Evolutionary conservation across 1,284 basidiomycete genomes (phyloP).

Genomic region (Pisolithus thermaeus): DNA sequence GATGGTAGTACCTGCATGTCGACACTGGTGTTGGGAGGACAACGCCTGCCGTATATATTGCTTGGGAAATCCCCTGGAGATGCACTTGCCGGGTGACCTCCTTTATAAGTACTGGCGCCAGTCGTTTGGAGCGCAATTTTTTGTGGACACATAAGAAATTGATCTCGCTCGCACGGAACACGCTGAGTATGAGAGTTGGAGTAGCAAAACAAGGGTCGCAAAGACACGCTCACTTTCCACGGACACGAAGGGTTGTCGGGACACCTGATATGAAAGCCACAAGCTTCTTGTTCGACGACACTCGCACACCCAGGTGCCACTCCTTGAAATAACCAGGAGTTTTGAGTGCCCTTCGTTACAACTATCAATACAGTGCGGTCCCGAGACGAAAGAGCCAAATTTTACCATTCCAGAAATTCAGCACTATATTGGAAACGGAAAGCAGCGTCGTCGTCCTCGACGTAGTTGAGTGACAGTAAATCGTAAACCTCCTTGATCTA

Average conservation of each 20-base stretch:
- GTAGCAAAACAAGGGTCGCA: not conserved
- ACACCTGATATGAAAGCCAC: slow-evolving; percentile 99
- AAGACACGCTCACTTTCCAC: slow-evolving; percentile 58
- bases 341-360: slow-evolving; percentile 74
- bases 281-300: slow-evolving; percentile 84
- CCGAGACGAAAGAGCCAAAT: slow-evolving; percentile 4
- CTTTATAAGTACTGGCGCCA: slow-evolving; percentile 96
- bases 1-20: slow-evolving; percentile 90
- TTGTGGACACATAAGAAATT: slow-evolving; percentile 99
- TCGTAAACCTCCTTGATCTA: slow-evolving; percentile 92
- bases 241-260: slow-evolving; percentile 76
- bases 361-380: not conserved
- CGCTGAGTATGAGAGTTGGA: slow-evolving; percentile 36
- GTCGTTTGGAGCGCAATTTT: slow-evolving; percentile 91
- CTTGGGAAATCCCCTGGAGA: slow-evolving; percentile 90
- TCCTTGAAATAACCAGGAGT: slow-evolving; percentile 91
- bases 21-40: slow-evolving; percentile 88
- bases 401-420: slow-evolving; percentile 90
- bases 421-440: slow-evolving; percentile 97
- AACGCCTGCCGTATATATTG: slow-evolving; percentile 93
- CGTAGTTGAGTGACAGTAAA: slow-evolving; percentile 89
- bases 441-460: slow-evolving; percentile 93
- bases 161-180: slow-evolving; percentile 80
- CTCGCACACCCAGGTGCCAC: slow-evolving; percentile 96
- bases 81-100: slow-evolving; percentile 95